phyloP scores from a whole-genome alignment of 352 stramenopile species.

The Phytophthora pinifolia region DNA sequence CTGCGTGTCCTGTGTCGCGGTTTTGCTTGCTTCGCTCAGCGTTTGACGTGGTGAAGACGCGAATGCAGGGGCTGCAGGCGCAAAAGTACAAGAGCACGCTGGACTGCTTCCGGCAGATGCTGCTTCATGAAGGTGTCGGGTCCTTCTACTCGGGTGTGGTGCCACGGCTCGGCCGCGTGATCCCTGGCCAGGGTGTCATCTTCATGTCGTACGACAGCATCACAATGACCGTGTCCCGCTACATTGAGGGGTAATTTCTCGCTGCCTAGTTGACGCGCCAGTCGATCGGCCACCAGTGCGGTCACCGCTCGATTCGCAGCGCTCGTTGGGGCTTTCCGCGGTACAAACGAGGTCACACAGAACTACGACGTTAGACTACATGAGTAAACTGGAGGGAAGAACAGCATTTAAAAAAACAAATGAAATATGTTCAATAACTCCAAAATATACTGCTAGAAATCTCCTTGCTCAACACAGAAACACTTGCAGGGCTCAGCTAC shows the following conservation, averaged over 20 bases:
- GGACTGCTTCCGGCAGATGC: constrained; percentile 92
- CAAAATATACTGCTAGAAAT: too few relatives aligned
- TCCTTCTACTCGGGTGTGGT: constrained; percentile 94
- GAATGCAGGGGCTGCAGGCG: constrained; percentile 80
- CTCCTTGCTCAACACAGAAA: too few relatives aligned
- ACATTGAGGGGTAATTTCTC: constrained; percentile 44
- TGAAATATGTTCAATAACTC: too few relatives aligned
- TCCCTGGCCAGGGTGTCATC: constrained; percentile 97
- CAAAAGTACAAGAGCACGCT: constrained; percentile 79
- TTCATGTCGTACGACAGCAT: constrained; percentile 95
- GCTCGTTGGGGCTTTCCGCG: neutral
- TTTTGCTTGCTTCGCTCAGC: constrained; percentile 27
- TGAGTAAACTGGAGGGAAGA: too few relatives aligned
- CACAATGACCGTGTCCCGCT: constrained; percentile 47
- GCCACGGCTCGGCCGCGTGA: constrained; percentile 91
- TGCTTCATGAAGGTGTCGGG: constrained; percentile 81
- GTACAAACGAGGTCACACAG: neutral
- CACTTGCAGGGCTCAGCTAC: neutral
- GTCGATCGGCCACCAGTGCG: constrained; percentile 25
- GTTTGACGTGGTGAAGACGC: constrained; percentile 87
- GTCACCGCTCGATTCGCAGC: constrained; percentile 19
- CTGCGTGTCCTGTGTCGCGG: constrained; percentile 16
- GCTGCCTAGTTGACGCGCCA: constrained; percentile 3
- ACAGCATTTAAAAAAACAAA: too few relatives aligned
- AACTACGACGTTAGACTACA: too few relatives aligned